These are phyloP conservation scores for Pelargonium fulgidum DNA, from an alignment of 441 rosid genomes.

Conservation along the genomic window DNA sequence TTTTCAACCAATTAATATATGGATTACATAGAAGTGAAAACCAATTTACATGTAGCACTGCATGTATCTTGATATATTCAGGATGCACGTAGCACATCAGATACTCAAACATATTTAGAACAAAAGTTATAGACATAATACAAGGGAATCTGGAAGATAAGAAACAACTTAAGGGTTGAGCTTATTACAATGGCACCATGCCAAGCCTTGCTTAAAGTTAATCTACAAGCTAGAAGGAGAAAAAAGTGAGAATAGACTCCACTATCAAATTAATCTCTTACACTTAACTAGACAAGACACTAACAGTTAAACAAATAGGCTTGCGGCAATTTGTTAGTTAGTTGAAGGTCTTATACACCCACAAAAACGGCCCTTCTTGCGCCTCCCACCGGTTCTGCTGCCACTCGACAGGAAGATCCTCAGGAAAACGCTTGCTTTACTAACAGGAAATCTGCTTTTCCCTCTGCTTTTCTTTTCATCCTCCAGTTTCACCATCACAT, in stretches of 20 bases:
- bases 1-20: too few species aligned
- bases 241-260: constrained; percentile 6
- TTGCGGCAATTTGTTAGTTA: constrained; percentile 13
- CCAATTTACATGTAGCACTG: too few species aligned
- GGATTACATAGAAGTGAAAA: too few species aligned
- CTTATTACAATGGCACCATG: too few species aligned
- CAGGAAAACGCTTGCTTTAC: constrained; percentile 51
- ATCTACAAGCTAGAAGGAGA: too few species aligned
- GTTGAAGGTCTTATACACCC: constrained; percentile 49
- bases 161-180: too few species aligned
- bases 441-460: constrained; percentile 40
- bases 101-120: too few species aligned
- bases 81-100: too few species aligned
- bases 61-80: too few species aligned
- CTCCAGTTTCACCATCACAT: constrained; percentile 57
- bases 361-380: constrained; percentile 62
- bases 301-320: not conserved
- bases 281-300: constrained; percentile 3
- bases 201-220: too few species aligned
- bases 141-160: too few species aligned
- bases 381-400: constrained; percentile 36
- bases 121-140: too few species aligned
- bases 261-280: constrained; percentile 17
- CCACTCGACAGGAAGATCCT: constrained; percentile 63
- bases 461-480: constrained; percentile 54